Percentiles rank a stretch among this genome's conserved stretches.
These are phyloP conservation scores for Mucor sp. DNA, from an alignment of 371 early-diverging fungal genomes.

Conservation along the genomic window DNA sequence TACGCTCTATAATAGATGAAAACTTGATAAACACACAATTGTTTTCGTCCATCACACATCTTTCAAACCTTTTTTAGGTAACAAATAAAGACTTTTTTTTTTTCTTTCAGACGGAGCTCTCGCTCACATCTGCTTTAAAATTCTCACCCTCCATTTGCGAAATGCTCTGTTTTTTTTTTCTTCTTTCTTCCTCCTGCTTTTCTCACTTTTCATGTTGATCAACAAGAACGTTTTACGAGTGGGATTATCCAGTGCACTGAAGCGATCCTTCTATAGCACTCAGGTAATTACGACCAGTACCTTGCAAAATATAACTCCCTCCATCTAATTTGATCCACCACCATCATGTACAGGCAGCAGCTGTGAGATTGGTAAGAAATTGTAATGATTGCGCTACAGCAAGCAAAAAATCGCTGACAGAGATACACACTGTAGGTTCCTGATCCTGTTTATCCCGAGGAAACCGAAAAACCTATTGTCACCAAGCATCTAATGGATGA, in stretches of 20 bases:
- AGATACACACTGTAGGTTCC: not conserved
- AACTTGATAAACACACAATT: no score
- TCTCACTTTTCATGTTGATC: not conserved
- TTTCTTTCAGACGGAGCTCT: not conserved
- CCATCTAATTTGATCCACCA: not conserved
- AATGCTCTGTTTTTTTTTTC: not conserved
- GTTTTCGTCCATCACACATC: no score
- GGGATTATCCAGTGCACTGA: not conserved
- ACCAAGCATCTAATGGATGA: conserved; percentile 56
- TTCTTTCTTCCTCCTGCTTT: not conserved
- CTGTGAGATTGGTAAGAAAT: not conserved
- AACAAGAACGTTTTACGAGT: not conserved
- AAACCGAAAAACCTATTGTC: not conserved
- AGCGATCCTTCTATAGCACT: not conserved
- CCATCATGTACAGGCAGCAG: not conserved
- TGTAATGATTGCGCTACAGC: not conserved
- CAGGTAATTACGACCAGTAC: not conserved
- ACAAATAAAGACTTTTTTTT: not conserved
- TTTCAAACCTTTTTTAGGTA: not conserved
- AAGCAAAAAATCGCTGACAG: not conserved
- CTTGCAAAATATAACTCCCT: not conserved
- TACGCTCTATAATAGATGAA: no score
- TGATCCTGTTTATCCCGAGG: not conserved
- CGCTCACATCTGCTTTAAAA: not conserved
- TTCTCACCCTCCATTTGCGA: not conserved